These are phyloP conservation scores for Neurospora tetrasperma DNA, from an alignment of 495 filamentous ascomycete species.

Conservation along the genomic window DNA sequence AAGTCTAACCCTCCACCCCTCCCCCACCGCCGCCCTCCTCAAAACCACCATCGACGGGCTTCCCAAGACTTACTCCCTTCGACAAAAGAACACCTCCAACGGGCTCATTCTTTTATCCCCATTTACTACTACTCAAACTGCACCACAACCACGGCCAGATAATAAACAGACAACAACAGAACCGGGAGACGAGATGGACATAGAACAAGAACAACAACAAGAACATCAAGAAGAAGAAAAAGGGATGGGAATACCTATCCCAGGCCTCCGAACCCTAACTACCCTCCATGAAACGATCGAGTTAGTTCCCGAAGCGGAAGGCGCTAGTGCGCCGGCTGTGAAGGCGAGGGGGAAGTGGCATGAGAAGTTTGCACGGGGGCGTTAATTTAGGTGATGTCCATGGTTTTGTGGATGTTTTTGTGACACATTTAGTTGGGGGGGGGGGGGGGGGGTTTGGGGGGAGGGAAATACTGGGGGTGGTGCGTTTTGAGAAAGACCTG, in stretches of 20 bases:
- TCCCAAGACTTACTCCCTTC: slow-evolving; percentile 62
- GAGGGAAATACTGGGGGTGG: not conserved
- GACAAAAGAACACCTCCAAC: slow-evolving; percentile 89
- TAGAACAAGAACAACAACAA: not conserved
- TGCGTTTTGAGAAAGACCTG: not conserved
- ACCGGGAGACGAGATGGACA: not conserved
- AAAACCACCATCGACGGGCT: slow-evolving; percentile 38
- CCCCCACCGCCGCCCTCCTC: slow-evolving; percentile 57
- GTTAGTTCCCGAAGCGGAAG: slow-evolving; percentile 32
- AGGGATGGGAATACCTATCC: slow-evolving; percentile 6
- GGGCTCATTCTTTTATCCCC: slow-evolving; percentile 62
- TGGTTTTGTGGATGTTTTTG: not conserved
- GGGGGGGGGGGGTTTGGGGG: too few relatives aligned
- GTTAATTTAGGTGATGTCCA: slow-evolving; percentile 22
- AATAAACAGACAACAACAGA: not conserved
- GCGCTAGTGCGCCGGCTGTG: slow-evolving; percentile 24
- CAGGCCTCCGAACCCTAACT: slow-evolving; percentile 52
- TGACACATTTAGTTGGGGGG: too few relatives aligned
- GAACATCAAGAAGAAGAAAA: slow-evolving; percentile 4
- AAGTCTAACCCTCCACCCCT: slow-evolving; percentile 60
- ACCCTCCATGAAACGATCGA: slow-evolving; percentile 69
- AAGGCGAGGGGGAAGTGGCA: slow-evolving; percentile 73
- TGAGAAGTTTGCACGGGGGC: slow-evolving; percentile 59
- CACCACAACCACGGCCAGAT: not conserved
- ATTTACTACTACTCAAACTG: not conserved